Base-by-base conservation (phyloP, 106 monocot species). In the Dioscorea dumetorum region DNA sequence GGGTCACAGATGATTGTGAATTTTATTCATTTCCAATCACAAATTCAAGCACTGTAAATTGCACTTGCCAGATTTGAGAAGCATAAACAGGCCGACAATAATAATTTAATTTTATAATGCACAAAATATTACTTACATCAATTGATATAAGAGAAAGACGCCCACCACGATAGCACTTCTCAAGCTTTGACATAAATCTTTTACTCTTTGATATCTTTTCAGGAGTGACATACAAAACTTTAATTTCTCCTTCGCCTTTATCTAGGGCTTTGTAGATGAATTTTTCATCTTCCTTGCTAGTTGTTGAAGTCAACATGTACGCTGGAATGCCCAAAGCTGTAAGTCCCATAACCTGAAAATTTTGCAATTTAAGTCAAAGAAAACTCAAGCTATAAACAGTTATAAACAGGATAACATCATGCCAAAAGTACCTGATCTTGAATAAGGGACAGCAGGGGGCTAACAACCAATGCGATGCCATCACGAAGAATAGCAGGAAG, bases 161-260 rank as follows among this genome's bases (percentile, higher is more conserved):
- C 62, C 92, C 92, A 70, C 76, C 84, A 78, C 81, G 77, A 54
- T 99, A 73, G 69, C 99, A 99, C 68, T 99, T 99, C 74, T 99
- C 99, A 85, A 99, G 87, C 74, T 99, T 99, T 53, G 99, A 99
- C 90, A 99, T 89, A 75, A 99, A 99, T 51, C 99, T 82, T 78
- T 99, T 99, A 74, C 99, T 99, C 77, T 93, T 99, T 54, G 99
- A 99, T 67, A 99, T 99, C 72, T 99, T 99, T 85, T 99, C 99
- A 57, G 99, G 99, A 31, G 99, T 99, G n/a, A 99, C 99, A 78
- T 99, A 99, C 60, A 99, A 78, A 70, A 99, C 78, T 64, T 87
- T 99, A 49, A 99, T 70, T 63, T 84, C 80, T 60, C 79, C 90
- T 63, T 93, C 90, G 23, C 92, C 99, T 85, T 93, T 99, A 61